Base-by-base conservation (phyloP, 805 yeast species). In the Spathaspora hagerdaliae region DNA sequence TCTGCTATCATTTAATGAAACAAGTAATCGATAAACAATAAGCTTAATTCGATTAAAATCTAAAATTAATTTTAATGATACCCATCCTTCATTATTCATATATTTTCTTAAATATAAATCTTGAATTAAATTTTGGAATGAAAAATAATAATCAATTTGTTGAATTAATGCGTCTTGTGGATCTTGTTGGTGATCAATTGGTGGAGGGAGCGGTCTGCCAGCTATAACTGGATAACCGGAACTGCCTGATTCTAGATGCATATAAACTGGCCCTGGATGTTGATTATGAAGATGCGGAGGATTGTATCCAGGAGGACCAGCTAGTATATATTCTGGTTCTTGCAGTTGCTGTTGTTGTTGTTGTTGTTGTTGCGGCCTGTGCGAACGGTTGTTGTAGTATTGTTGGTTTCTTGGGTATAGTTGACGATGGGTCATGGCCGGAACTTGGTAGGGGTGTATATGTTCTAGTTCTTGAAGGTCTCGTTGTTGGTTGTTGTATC, bases 131-230 rank as follows among this genome's bases (percentile, higher is more conserved):
- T 94, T 94, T 56, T 89, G 96, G 42, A 83, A 74, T 29, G 95
- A 84, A 69, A 94, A 87, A 66, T 94, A 94, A 73, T 94, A 94
- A 61, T 88, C 94, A 43, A 92, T 72, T 73, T 91, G 98, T 48
- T 68, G 64, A 42, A 61, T 62, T 54, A 71, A 71, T 33, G 77
- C 77, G 51, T 65, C 65, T 48, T 61, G 64, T 29, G 75, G 77
- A 48, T 70, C 71, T 54, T 71, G 75, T 54, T 71, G 68, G 15
- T 75, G 75, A 39, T 74, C 69, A 51, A 71, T 71, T 44, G 77
- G 75, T 24, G 77, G 77, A 14, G 77, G 75, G 26, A 69, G 66
- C 46, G 60, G 67, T 2, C 2, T 19, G 9, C 6, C 32, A 9
- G 32, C 6, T 5, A 11, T 6, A 3, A 29, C 5, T 33, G 38